phyloP scores from a whole-genome alignment of 805 yeast genomes.

The Scheffersomyces lignosus region DNA sequence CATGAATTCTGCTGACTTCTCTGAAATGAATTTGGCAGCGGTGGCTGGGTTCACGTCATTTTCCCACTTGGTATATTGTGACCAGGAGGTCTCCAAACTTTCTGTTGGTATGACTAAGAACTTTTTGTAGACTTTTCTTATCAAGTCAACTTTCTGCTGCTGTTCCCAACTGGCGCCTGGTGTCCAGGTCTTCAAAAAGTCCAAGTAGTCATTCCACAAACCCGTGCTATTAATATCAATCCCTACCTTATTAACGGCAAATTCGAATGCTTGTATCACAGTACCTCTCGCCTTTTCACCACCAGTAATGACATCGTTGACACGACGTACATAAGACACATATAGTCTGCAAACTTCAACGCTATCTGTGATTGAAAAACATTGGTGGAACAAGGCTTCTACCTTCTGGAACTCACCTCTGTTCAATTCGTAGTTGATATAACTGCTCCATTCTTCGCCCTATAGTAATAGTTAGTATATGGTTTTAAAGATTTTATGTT shows the following conservation, averaged over 20 bases:
- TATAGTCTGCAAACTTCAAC: conserved; percentile 77
- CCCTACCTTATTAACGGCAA: conserved; percentile 78
- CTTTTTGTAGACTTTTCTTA: conserved; percentile 69
- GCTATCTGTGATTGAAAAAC: conserved; percentile 61
- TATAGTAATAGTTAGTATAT: conserved; percentile 17
- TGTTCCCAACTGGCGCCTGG: conserved; percentile 82
- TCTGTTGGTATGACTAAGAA: conserved; percentile 75
- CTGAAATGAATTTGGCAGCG: conserved; percentile 83
- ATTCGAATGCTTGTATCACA: conserved; percentile 79
- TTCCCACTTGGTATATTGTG: conserved; percentile 79
- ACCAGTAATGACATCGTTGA: conserved; percentile 69
- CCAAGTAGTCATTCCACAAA: conserved; percentile 83
- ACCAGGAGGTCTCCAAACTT: conserved; percentile 78
- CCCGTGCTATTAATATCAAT: conserved; percentile 68
- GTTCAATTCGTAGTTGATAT: conserved; percentile 62
- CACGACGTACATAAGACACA: conserved; percentile 72
- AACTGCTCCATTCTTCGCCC: conserved; percentile 66
- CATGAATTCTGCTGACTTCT: conserved; percentile 82
- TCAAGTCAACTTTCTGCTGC: conserved; percentile 74
- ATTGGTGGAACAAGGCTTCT: conserved; percentile 63
- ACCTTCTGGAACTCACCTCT: conserved; percentile 65
- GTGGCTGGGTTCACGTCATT: conserved; percentile 69
- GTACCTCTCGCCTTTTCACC: conserved; percentile 77
- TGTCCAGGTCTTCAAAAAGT: conserved; percentile 73
- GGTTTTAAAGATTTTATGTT: too few species aligned